Percentiles rank a stretch among this genome's conserved stretches.
Conservation (phyloP, 2,329 filamentous ascomycete genomes). For the Dactylellina parvicollis region DNA sequence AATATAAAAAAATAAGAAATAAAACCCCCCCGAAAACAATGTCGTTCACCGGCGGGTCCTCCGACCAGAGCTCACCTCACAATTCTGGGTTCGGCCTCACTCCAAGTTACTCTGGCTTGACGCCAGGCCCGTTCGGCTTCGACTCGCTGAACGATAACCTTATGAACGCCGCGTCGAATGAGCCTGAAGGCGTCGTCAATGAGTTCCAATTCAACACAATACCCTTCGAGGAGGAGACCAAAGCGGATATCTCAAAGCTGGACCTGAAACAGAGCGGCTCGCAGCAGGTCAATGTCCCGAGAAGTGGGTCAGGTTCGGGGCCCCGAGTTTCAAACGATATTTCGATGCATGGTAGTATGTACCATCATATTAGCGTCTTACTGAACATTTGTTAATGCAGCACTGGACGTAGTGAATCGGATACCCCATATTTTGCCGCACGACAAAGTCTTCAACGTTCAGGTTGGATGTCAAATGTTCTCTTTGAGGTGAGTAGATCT, state of each 20-base stretch:
- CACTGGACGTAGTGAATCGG: constrained; percentile 30
- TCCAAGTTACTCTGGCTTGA: constrained; percentile 46
- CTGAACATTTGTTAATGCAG: background rate
- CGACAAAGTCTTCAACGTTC: constrained; percentile 50
- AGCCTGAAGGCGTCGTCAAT: constrained; percentile 45
- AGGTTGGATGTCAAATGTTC: constrained; percentile 51
- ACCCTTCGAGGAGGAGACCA: constrained; percentile 45
- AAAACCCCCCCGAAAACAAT: constrained; percentile 4
- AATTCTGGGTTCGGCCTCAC: constrained; percentile 48
- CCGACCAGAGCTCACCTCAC: constrained; percentile 48
- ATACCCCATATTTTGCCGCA: constrained; percentile 47
- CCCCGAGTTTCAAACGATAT: constrained; percentile 25
- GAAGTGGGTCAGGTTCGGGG: constrained; percentile 10
- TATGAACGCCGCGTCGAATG: constrained; percentile 40
- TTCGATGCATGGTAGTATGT: constrained; percentile 45
- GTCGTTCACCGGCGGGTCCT: constrained; percentile 45
- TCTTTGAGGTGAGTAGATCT: constrained; percentile 39
- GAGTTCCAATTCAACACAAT: constrained; percentile 52
- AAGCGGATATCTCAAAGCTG: constrained; percentile 42
- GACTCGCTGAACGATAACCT: constrained; percentile 46
- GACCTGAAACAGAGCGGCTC: constrained; percentile 31
- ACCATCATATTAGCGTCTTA: background rate
- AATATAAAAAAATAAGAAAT: no score
- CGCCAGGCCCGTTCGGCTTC: constrained; percentile 48
- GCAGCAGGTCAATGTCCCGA: constrained; percentile 14